These are phyloP conservation scores for Neovahlkampfia damariscottae DNA, from an alignment of 78 protist genomes.

Conservation along the genomic window DNA sequence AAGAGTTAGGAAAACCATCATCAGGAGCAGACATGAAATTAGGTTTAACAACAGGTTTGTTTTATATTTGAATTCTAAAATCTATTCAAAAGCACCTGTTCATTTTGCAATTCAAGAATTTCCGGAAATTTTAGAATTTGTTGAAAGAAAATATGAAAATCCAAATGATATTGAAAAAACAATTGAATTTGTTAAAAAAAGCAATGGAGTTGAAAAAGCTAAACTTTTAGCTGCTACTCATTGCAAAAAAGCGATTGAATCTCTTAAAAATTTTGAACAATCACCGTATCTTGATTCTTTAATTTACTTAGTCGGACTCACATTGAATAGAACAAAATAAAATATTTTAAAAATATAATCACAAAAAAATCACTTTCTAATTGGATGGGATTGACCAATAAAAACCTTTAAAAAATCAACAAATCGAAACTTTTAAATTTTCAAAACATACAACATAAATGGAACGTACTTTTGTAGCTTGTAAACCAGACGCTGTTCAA, in stretches of 20 bases:
- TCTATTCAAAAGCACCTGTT: constrained; percentile 52
- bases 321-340: no score
- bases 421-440: no score
- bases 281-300: background rate
- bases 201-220: constrained; percentile 10
- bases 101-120: constrained; percentile 59
- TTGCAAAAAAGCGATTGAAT: background rate
- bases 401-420: no score
- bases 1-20: constrained; percentile 62
- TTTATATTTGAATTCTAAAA: background rate
- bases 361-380: no score
- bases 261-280: background rate
- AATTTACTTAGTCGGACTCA: background rate
- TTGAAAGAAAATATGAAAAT: constrained; percentile 45
- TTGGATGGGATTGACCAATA: no score
- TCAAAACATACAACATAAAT: no score
- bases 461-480: constrained; percentile 50
- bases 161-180: constrained; percentile 48
- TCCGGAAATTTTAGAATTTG: constrained; percentile 50
- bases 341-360: no score
- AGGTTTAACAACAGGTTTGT: constrained; percentile 60
- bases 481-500: constrained; percentile 76
- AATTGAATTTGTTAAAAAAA: constrained; percentile 5
- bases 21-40: constrained; percentile 31
- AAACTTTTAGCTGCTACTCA: constrained; percentile 3